Conservation (phyloP, 2,329 filamentous ascomycete genomes). For the Periconia sp. region DNA sequence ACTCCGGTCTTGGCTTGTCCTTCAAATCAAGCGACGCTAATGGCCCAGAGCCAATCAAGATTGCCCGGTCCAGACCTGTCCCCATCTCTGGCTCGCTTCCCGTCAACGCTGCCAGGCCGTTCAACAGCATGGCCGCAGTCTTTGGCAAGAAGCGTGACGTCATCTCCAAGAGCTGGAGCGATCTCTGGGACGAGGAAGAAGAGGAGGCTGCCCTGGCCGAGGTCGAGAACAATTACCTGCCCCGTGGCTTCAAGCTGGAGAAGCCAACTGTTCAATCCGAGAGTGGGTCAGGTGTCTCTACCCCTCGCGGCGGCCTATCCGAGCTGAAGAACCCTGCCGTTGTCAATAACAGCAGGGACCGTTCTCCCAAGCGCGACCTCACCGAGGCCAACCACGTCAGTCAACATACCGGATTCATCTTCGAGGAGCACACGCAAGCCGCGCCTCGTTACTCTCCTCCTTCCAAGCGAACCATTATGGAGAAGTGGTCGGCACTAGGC, state of each 20-base stretch:
- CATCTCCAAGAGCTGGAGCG: conserved; percentile 98
- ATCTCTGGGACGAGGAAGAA: conserved; percentile 97
- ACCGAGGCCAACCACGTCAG: conserved; percentile 67
- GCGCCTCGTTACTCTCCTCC: conserved; percentile 67
- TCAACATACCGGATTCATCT: conserved; percentile 74
- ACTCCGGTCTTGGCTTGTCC: conserved; percentile 81
- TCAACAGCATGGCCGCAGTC: conserved; percentile 75
- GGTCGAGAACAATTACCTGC: conserved; percentile 64
- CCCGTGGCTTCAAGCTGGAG: conserved; percentile 39
- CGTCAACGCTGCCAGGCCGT: conserved; percentile 62
- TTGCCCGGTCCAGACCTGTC: conserved; percentile 71
- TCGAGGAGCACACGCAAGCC: conserved; percentile 64
- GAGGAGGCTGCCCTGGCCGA: conserved; percentile 69
- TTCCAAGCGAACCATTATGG: conserved; percentile 68
- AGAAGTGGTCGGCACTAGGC: conserved; percentile 91
- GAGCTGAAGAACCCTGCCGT: conserved; percentile 61
- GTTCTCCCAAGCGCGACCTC: conserved; percentile 38
- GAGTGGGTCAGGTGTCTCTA: conserved; percentile 53
- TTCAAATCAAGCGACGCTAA: conserved; percentile 71
- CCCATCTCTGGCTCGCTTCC: conserved; percentile 83
- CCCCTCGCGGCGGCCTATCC: conserved; percentile 58
- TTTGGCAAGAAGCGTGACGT: conserved; percentile 78
- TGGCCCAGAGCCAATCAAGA: conserved; percentile 51
- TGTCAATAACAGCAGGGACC: conserved; percentile 56
- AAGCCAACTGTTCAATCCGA: conserved; percentile 46